A percentile compares a stretch with the other conserved stretches of the same genome.
These are phyloP conservation scores for Epichloe sibirici DNA, from an alignment of 2,329 filamentous ascomycete species.

Conservation along the genomic window DNA sequence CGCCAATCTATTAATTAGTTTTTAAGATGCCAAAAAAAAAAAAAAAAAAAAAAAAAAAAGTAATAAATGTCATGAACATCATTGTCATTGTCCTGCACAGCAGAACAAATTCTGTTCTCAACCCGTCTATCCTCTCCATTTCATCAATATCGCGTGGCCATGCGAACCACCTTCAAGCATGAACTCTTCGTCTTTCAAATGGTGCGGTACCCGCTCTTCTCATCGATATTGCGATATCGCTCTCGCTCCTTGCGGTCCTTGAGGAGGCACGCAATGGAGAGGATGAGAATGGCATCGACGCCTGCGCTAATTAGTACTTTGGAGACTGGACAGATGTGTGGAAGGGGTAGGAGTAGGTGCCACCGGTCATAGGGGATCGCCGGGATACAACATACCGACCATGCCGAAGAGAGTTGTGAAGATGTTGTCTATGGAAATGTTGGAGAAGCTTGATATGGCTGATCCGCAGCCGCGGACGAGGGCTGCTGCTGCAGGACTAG, in stretches of 20 bases:
- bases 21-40: background rate
- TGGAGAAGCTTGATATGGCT: conserved; percentile 55
- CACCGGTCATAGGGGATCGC: too few species aligned
- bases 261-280: conserved; percentile 62
- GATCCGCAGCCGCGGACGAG: conserved; percentile 57
- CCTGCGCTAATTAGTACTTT: conserved; percentile 20
- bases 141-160: background rate
- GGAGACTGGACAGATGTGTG: conserved; percentile 2
- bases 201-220: conserved; percentile 52
- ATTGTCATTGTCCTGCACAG: background rate
- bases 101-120: background rate
- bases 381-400: conserved; percentile 39
- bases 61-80: background rate
- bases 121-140: background rate
- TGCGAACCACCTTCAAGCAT: background rate
- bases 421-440: conserved; percentile 59
- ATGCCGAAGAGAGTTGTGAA: conserved; percentile 74
- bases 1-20: background rate
- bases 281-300: conserved; percentile 53
- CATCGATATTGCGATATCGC: conserved; percentile 68
- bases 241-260: conserved; percentile 73
- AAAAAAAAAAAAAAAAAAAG: background rate
- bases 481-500: conserved; percentile 57
- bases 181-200: conserved; percentile 22
- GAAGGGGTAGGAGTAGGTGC: background rate